Evolutionary conservation across 345 rosid genomes (phyloP).

Genomic region (Salix suchowensis): DNA sequence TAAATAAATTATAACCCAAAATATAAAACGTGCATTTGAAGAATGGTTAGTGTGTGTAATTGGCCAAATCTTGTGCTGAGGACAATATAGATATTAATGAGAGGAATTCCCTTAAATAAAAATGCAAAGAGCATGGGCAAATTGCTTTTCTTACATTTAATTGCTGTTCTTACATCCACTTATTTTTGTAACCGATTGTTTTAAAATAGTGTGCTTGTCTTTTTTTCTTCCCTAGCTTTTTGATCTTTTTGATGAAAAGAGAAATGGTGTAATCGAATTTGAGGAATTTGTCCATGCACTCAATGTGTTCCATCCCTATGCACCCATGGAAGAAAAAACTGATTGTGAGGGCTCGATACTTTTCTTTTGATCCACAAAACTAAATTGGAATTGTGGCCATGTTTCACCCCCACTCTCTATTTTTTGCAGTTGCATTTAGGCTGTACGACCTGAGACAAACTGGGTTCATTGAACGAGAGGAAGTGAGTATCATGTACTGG

Average conservation of each 20-base stretch:
- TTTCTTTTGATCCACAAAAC: conserved; percentile 1
- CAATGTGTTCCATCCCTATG: conserved; percentile 70
- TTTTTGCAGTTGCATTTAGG: conserved; percentile 70
- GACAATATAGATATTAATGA: too few species aligned
- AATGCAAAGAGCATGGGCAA: background rate
- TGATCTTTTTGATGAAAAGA: conserved; percentile 80
- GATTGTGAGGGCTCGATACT: conserved; percentile 50
- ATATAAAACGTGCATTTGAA: background rate
- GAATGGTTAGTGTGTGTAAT: background rate
- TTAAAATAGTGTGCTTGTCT: background rate
- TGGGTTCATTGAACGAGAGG: conserved; percentile 79
- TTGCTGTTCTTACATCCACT: background rate
- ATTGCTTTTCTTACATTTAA: background rate
- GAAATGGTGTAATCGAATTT: conserved; percentile 81
- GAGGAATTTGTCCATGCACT: conserved; percentile 78
- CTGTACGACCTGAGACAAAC: conserved; percentile 83
- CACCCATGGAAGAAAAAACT: conserved; percentile 68
- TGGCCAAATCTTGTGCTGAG: background rate
- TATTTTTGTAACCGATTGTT: background rate
- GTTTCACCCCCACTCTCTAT: background rate
- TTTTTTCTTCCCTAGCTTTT: conserved; percentile 48
- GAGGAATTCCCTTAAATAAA: background rate
- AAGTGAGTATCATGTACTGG: conserved; percentile 39
- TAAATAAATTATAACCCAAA: background rate
- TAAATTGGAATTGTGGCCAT: background rate